Evolutionary conservation across 441 rosid species (phyloP).

Genomic region (Corymbia calophylla): DNA sequence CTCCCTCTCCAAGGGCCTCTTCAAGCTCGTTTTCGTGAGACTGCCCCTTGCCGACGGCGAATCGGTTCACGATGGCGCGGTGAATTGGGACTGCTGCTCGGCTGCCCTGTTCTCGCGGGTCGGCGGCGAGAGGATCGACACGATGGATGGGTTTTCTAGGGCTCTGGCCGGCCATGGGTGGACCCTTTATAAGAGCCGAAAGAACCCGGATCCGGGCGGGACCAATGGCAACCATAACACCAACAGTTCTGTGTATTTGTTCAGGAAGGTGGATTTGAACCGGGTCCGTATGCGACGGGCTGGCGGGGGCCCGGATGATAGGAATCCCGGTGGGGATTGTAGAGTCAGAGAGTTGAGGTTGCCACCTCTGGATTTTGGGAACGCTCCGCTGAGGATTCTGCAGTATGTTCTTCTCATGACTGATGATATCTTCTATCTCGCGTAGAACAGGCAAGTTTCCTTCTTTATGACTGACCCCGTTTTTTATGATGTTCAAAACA

Average conservation of each 20-base stretch:
- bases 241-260: constrained; percentile 33
- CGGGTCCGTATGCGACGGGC: constrained; percentile 29
- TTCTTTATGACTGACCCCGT: neutral
- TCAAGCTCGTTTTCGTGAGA: constrained; percentile 43
- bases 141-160: constrained; percentile 55
- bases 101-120: constrained; percentile 43
- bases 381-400: constrained; percentile 60
- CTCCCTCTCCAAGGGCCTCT: constrained; percentile 50
- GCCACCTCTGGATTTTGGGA: constrained; percentile 53
- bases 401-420: constrained; percentile 63
- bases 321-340: constrained; percentile 25
- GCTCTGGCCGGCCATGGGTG: constrained; percentile 56
- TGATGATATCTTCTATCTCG: constrained; percentile 55
- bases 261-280: constrained; percentile 56
- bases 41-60: neutral
- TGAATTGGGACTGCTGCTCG: constrained; percentile 70
- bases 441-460: constrained; percentile 16
- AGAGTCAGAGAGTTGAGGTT: constrained; percentile 61
- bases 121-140: constrained; percentile 29
- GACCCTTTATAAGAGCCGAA: constrained; percentile 56
- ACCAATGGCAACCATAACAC: neutral
- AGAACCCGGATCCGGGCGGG: constrained; percentile 9
- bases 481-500: neutral
- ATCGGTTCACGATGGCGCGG: neutral
- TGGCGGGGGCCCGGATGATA: neutral